Base-by-base conservation (phyloP, 2,329 filamentous ascomycete species). In the Alternaria brassicicola region DNA sequence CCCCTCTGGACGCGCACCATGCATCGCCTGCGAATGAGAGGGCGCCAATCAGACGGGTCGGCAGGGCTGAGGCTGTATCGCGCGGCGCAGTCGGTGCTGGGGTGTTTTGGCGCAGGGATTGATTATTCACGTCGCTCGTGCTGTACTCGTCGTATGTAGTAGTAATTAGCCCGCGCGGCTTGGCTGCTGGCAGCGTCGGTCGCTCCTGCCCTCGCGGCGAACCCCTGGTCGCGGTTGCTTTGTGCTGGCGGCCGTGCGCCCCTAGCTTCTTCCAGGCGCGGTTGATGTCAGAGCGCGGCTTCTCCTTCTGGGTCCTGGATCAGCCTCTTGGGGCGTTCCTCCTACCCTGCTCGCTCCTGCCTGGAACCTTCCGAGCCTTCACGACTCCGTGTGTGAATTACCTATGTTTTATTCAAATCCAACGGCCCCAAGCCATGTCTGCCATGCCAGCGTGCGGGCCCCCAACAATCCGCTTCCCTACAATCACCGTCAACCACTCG, bases 281-380 rank as follows among this genome's bases (percentile, higher is more conserved):
- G 69, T 74, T 74, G 68, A 75, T 71, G 71, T 76, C 73, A 76
- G 73, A 75, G 66, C 63, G 57, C 66, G 69, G 66, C 68, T 71
- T 66, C 70, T 73, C 68, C 69, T 73, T 72, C 69, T 75, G 73
- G 72, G 72, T 76, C 75, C 67, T 76, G 73, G 72, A 75, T 76
- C 75, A 76, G 73, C 73, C 70, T 72, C 71, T 75, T 71, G 68
- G 67, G 70, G 71, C 69, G 64, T 65, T 61, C 55, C 55, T 58
- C 60, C 62, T 65, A 57, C 61, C 54, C 69, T 73, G 55, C 50
- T 58, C 55, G 55, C 55, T 58, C 55, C 51, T 58, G 71, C 67
- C 74, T 76, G 74, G 75, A 74, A 74, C 72, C 69, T 75, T 73
- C 72, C 74, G 74, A 62, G 62, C 66, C 66, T 71, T 71, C 68